Evolutionary conservation across 192 early-diverging fungal species (phyloP).

Genomic region (Cetraspora pellucida): DNA sequence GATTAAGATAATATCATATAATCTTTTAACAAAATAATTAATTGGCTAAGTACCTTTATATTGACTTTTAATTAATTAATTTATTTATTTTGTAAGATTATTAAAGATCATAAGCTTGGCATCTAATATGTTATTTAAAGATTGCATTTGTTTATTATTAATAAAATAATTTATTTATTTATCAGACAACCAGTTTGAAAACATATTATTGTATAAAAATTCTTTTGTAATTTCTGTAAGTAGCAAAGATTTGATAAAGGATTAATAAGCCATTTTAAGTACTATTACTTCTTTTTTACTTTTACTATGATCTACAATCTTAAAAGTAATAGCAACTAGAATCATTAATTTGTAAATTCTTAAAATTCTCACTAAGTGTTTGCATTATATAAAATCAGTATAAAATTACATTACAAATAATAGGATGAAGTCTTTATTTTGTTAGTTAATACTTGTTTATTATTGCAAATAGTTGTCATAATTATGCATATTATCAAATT

Average conservation of each 20-base stretch:
- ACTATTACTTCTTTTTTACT: neutral
- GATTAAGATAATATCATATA: conserved; percentile 5
- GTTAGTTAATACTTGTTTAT: neutral
- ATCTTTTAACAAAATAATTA: conserved; percentile 2
- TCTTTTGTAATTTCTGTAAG: neutral
- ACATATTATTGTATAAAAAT: neutral
- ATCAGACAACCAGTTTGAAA: neutral
- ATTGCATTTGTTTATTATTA: neutral
- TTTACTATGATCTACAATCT: neutral
- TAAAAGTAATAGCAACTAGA: neutral
- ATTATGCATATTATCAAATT: neutral
- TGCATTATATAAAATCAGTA: conserved; percentile 12
- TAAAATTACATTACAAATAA: neutral
- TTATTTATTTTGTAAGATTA: conserved; percentile 10
- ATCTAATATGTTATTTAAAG: neutral
- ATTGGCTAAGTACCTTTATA: neutral
- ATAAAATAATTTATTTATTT: neutral
- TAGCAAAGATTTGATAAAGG: conserved; percentile 2
- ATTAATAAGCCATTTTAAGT: neutral
- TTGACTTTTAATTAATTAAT: neutral
- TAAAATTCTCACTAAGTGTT: neutral
- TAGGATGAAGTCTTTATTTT: neutral
- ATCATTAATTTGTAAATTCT: neutral
- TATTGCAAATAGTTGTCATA: neutral
- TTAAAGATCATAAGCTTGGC: neutral